A percentile compares a stretch with the other conserved stretches of the same genome.
These are phyloP conservation scores for Venturiaceae sp. DNA, from an alignment of 2,329 filamentous ascomycete genomes.

Conservation along the genomic window DNA sequence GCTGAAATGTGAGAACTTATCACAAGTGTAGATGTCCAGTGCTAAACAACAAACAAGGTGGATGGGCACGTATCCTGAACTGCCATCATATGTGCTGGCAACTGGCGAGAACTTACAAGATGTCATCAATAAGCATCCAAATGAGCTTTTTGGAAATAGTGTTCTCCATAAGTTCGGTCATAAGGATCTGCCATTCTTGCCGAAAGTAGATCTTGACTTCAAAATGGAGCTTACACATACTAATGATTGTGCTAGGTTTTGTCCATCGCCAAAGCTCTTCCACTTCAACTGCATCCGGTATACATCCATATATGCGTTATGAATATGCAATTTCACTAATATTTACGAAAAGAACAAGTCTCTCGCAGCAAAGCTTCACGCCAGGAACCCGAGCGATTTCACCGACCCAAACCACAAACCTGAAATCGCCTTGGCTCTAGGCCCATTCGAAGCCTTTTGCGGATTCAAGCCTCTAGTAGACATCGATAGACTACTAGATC, in stretches of 20 bases:
- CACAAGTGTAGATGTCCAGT: too few species aligned
- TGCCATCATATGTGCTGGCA: constrained; percentile 50
- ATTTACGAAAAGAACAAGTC: constrained; percentile 45
- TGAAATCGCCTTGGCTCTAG: constrained; percentile 64
- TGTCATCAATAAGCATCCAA: constrained; percentile 51
- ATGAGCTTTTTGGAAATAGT: constrained; percentile 53
- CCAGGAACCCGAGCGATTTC: constrained; percentile 54
- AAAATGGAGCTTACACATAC: not conserved
- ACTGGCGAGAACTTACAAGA: constrained; percentile 56
- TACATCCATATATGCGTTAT: too few species aligned
- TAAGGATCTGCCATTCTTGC: constrained; percentile 59
- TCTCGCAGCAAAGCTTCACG: constrained; percentile 54
- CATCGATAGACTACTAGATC: constrained; percentile 43
- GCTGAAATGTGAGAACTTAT: constrained; percentile 40
- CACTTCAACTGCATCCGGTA: constrained; percentile 61
- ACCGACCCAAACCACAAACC: constrained; percentile 70
- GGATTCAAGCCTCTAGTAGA: constrained; percentile 59
- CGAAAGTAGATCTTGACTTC: constrained; percentile 41
- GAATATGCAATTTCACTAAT: not conserved
- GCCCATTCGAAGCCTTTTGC: constrained; percentile 65
- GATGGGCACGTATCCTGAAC: constrained; percentile 68
- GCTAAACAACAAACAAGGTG: constrained; percentile 40
- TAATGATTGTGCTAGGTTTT: constrained; percentile 43
- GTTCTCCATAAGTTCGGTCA: constrained; percentile 52
- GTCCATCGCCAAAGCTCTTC: constrained; percentile 65